Base-by-base conservation (phyloP, 306 rosid genomes). In the Echinosophora koreensis region DNA sequence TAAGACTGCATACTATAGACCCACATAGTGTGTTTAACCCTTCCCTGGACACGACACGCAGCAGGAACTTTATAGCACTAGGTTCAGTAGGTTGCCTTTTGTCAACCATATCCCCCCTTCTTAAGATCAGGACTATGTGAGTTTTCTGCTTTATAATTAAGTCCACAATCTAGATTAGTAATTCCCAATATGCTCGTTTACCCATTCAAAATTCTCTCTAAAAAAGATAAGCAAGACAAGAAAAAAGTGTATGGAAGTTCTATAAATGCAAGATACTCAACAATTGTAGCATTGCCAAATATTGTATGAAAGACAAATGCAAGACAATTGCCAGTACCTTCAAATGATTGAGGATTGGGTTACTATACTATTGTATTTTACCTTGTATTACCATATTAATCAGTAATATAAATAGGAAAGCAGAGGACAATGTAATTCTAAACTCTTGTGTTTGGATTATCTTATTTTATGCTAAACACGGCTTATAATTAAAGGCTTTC, bases 81-180 rank as follows among this genome's bases (percentile, higher is more conserved):
- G 10, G 46, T 41, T 41, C 46, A 41, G 2, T 41, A 41, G 10
- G 46, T 41, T 41, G 46, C 46, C 46, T 10, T 7, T 41, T 2
- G n/a, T 10, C 8, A 55, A 51, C 22, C 59, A n/a, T 61, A 74
- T 11, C 35, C 59, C 66, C 59, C 77, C 8, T 9, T 28, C 17
- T 30, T 49, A 7, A 35, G 57, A 58, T 83, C 15, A 22, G 18
- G 42, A 58, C 8, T 1, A 12, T 13, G 0, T 14, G 42, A 73
- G 1, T 8, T 71, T n/a, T 73, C 11, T 7, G 15, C 72, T 38
- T 49, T 59, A 51, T 64, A 77, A 44, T 75, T 22, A 9, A 56
- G 12, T 63, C 44, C 73, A 77, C 46, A 32, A 32, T 73, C 57
- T 28, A 55, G 6, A 68, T 50, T 72, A 41, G 28, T 28, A 42